Conservation (phyloP, 1,284 basidiomycete species). For the Puccinia polysora region DNA sequence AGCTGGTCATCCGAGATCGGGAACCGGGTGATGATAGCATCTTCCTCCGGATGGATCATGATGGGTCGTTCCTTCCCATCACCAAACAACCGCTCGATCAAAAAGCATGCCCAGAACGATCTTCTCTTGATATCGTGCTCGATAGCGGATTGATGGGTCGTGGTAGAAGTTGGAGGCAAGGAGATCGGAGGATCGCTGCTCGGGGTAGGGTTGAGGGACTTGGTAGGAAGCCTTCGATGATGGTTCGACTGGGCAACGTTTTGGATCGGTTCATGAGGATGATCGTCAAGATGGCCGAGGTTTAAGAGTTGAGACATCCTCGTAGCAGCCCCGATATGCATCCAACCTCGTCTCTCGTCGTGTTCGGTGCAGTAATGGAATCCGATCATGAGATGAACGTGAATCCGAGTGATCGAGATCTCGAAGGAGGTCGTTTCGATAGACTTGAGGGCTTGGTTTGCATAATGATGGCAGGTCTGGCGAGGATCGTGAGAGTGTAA, state of each 20-base stretch:
- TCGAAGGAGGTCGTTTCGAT: slow-evolving; percentile 6
- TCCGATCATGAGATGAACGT: slow-evolving; percentile 47
- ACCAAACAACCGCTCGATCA: slow-evolving; percentile 46
- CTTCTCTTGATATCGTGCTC: slow-evolving; percentile 45
- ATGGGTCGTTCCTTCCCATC: slow-evolving; percentile 48
- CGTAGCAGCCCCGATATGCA: slow-evolving; percentile 46
- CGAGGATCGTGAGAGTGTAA: slow-evolving; percentile 45
- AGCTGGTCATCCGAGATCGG: slow-evolving; percentile 46
- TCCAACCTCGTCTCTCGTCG: slow-evolving; percentile 47
- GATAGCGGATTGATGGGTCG: too few species aligned
- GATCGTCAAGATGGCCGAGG: slow-evolving; percentile 47
- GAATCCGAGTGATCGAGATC: slow-evolving; percentile 46
- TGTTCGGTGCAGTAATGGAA: slow-evolving; percentile 47
- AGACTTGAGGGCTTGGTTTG: slow-evolving; percentile 20
- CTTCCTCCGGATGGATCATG: slow-evolving; percentile 44
- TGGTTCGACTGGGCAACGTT: not conserved
- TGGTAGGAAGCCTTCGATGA: slow-evolving; percentile 13
- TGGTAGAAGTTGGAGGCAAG: too few species aligned
- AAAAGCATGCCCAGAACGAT: slow-evolving; percentile 47
- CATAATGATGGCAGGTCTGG: slow-evolving; percentile 43
- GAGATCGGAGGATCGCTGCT: too few species aligned
- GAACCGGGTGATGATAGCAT: slow-evolving; percentile 45
- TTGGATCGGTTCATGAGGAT: not conserved
- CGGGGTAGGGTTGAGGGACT: too few species aligned
- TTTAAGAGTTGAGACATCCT: slow-evolving; percentile 47